These are phyloP conservation scores for Tulasnella sp. DNA, from an alignment of 768 basidiomycete species.

Conservation along the genomic window DNA sequence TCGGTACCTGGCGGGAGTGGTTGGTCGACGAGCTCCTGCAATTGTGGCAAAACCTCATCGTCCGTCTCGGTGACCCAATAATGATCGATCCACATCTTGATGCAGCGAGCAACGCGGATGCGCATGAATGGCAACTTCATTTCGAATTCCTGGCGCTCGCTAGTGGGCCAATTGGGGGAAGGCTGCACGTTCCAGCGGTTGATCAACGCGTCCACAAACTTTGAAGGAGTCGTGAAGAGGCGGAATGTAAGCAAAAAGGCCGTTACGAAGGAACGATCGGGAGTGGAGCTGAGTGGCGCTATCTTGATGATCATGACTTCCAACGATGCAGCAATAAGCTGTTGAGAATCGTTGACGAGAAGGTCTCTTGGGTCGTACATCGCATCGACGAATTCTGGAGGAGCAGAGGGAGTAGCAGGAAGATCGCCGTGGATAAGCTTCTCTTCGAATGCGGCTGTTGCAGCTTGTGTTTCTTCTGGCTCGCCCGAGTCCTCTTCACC, in stretches of 20 bases:
- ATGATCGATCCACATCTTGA: constrained; percentile 89
- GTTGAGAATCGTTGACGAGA: constrained; percentile 82
- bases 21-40: constrained; percentile 24
- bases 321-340: constrained; percentile 84
- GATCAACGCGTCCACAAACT: constrained; percentile 70
- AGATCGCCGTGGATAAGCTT: constrained; percentile 48
- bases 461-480: constrained; percentile 24
- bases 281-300: constrained; percentile 88
- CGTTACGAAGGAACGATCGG: constrained; percentile 76
- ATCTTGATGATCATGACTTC: constrained; percentile 90
- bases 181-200: constrained; percentile 71
- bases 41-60: constrained; percentile 41
- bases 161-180: constrained; percentile 45
- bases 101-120: constrained; percentile 81
- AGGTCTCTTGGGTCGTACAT: constrained; percentile 70
- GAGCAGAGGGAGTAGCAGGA: constrained; percentile 41
- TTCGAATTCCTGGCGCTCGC: constrained; percentile 68
- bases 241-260: constrained; percentile 97
- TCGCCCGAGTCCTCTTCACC: constrained; percentile 43
- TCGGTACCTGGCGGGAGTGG: background rate
- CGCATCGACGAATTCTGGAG: constrained; percentile 19
- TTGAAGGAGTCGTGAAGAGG: constrained; percentile 70
- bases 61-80: constrained; percentile 82
- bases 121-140: constrained; percentile 83
- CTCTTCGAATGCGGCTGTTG: constrained; percentile 44